Evolutionary conservation across 2,329 filamentous ascomycete species (phyloP), one percentile per base, ranked within the genome.

Genomic region (Aspergillus oerlinghausenensis): DNA sequence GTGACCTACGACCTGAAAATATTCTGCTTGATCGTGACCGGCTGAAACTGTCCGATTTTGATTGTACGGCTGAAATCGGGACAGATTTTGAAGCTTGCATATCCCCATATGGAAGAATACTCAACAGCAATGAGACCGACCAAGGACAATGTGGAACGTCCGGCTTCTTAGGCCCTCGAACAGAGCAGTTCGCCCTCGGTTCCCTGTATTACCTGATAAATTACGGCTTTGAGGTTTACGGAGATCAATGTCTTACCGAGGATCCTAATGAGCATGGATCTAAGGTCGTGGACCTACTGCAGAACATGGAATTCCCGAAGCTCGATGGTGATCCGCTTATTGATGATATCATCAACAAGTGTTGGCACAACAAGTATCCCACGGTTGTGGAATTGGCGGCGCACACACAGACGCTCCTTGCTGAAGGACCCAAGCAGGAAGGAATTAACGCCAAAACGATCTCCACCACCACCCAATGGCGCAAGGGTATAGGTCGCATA

Each of bases 171-270:
- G 61, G 66, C 11, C 59, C 68, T 60, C 61, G 67, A 52, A 71
- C 67, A 49, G 67, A 71, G 42, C 65, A 70, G 45, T 72, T 72
- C n/a, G 65, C 68, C 8, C 61, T 72, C 1, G 67, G 67, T 48
- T 71, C 67, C 3, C 55, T 72, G 8, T 72, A 63, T 50, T 72
- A 71, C 29, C 45, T 65, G 0, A 70, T 70, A 11, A 71, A 70
- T 59, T 71, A 72, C 42, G 65, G 67, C 6, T 67, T 65, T 60
- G 62, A 70, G 42, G 63, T 70, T 49, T 70, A 71, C 55, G 61
- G 55, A 25, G 65, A 72, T 60, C 61, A 49, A 49, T 59, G 55
- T 52, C 61, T 71, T 49, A 54, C 56, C 3, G 56, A 68, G 2
- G 63, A 70, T 59, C 63, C 61, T 47, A 38, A 61, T 1, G 61